phyloP scores from a whole-genome alignment of 2,329 filamentous ascomycete genomes.

The Pseudogymnoascus sp. region DNA sequence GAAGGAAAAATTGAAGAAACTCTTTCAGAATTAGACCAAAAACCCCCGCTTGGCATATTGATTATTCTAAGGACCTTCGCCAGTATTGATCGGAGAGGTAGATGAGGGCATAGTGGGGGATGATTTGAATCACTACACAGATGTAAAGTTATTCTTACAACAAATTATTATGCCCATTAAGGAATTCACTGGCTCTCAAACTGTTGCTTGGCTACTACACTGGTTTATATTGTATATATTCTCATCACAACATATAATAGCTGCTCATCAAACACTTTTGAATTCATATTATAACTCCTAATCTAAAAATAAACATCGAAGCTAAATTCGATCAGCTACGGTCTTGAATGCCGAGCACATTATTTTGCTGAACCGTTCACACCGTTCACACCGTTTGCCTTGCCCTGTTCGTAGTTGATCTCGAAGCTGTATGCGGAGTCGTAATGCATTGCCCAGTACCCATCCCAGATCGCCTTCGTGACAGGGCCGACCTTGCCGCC shows the following conservation, averaged over 20 bases:
- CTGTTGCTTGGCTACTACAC: background rate
- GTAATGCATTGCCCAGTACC: constrained; percentile 43
- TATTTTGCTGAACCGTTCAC: constrained; percentile 35
- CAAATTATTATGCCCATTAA: background rate
- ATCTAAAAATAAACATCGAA: constrained; percentile 6
- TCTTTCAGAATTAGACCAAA: background rate
- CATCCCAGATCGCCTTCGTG: constrained; percentile 43
- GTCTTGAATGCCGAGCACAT: background rate
- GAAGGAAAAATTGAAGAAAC: background rate
- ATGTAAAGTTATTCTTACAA: background rate
- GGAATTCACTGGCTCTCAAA: background rate
- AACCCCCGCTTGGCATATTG: background rate
- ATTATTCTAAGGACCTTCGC: background rate
- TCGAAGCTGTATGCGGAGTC: constrained; percentile 32
- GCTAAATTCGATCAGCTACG: background rate
- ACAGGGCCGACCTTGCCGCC: constrained; percentile 39
- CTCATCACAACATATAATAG: background rate
- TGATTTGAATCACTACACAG: background rate
- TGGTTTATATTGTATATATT: background rate
- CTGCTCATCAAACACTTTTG: constrained; percentile 13
- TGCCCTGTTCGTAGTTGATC: constrained; percentile 23
- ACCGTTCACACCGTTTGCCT: constrained; percentile 25
- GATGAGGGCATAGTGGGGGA: background rate
- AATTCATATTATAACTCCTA: constrained; percentile 5
- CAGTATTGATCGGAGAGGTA: background rate